phyloP scores from a whole-genome alignment of 257 asterid genomes.

The Apocynum venetum region DNA sequence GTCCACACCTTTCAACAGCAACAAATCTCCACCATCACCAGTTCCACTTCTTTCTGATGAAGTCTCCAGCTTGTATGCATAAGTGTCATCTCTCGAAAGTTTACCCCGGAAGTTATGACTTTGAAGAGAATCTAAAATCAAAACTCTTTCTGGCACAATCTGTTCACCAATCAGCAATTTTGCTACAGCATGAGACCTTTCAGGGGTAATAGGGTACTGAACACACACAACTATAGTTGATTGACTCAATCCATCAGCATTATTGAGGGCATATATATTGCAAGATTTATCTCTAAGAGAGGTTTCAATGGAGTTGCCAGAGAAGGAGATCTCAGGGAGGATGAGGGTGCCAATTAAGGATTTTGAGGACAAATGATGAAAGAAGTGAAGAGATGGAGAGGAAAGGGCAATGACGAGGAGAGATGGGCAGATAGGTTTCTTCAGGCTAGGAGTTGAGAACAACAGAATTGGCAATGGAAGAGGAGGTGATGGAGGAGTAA shows the following conservation, averaged over 20 bases:
- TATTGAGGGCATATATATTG: slow-evolving; percentile 58
- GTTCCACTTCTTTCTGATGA: slow-evolving; percentile 45
- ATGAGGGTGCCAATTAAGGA: slow-evolving; percentile 60
- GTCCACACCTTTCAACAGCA: slow-evolving; percentile 49
- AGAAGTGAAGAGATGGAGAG: slow-evolving; percentile 58
- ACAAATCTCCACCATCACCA: slow-evolving; percentile 27
- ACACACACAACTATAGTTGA: slow-evolving; percentile 54
- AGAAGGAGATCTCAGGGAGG: slow-evolving; percentile 71
- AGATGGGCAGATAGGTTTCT: slow-evolving; percentile 56
- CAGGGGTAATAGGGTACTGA: slow-evolving; percentile 66
- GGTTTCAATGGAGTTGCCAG: slow-evolving; percentile 66
- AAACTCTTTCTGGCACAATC: slow-evolving; percentile 63
- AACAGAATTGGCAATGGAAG: slow-evolving; percentile 75
- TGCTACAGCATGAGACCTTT: slow-evolving; percentile 76
- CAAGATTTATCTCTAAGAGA: slow-evolving; percentile 78
- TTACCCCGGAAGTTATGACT: slow-evolving; percentile 73
- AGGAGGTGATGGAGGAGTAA: slow-evolving; percentile 69
- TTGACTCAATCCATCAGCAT: slow-evolving; percentile 30
- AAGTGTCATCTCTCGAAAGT: slow-evolving; percentile 67
- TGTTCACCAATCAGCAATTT: slow-evolving; percentile 65
- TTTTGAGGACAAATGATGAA: slow-evolving; percentile 67
- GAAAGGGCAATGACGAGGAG: slow-evolving; percentile 77
- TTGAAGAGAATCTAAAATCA: slow-evolving; percentile 71
- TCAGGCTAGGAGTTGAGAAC: slow-evolving; percentile 43
- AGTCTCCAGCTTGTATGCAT: slow-evolving; percentile 78